phyloP scores from a whole-genome alignment of 495 filamentous ascomycete species.

The Pseudoneurospora amorphoporcata region DNA sequence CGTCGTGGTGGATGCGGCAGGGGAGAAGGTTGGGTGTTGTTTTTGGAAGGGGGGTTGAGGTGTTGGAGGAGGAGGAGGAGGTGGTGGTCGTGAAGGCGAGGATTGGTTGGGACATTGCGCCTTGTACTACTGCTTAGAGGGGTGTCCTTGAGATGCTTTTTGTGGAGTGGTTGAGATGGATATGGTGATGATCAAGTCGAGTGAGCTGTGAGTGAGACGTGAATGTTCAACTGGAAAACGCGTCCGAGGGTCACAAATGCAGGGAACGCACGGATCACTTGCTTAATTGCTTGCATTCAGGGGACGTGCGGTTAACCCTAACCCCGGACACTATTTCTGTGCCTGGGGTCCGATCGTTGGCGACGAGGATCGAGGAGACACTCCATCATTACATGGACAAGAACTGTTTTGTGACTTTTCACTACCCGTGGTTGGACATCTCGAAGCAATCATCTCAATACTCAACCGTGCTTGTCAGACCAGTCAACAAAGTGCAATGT shows the following conservation, averaged over 20 bases:
- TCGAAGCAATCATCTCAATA: no score
- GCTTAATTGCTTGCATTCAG: background rate
- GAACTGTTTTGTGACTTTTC: background rate
- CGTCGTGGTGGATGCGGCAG: conserved; percentile 72
- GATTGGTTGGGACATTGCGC: conserved; percentile 21
- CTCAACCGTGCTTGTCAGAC: no score
- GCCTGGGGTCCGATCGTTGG: background rate
- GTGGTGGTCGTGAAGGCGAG: conserved; percentile 15
- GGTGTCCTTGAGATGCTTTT: background rate
- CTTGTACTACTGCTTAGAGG: no score
- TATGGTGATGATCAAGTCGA: background rate
- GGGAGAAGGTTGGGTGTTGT: conserved; percentile 73
- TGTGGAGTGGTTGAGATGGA: background rate
- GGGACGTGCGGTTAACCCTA: background rate
- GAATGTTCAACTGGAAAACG: background rate
- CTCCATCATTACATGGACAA: background rate
- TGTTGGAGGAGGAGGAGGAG: conserved; percentile 1
- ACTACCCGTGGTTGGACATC: no score
- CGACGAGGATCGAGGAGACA: background rate
- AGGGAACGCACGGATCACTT: background rate
- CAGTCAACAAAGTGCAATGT: no score
- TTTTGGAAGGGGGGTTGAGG: conserved; percentile 13
- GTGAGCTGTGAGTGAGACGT: background rate
- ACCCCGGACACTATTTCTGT: background rate
- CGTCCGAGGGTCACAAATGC: background rate